phyloP scores from a whole-genome alignment of 306 rosid species.

The Pyrus communis region DNA sequence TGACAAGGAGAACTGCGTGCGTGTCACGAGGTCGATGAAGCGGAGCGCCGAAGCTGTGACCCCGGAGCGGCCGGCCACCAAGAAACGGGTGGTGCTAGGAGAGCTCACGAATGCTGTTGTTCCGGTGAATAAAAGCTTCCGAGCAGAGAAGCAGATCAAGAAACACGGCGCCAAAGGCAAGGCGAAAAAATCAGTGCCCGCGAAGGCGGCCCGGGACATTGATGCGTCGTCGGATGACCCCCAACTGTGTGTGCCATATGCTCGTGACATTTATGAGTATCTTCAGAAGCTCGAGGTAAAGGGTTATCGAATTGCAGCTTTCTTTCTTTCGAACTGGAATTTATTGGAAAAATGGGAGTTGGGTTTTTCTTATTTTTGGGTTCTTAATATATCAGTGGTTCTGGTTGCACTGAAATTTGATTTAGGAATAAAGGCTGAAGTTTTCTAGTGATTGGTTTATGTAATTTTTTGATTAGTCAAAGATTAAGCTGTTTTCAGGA shows the following conservation, averaged over 20 bases:
- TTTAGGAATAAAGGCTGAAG: not conserved
- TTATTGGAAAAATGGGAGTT: not conserved
- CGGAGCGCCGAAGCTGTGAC: slow-evolving; percentile 10
- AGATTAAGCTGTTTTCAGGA: not conserved
- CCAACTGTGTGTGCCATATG: slow-evolving; percentile 51
- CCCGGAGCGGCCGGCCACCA: slow-evolving; percentile 3
- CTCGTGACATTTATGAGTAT: slow-evolving; percentile 59
- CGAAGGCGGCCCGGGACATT: not conserved
- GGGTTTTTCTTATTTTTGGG: not conserved
- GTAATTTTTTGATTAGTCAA: not conserved
- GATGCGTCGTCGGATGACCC: slow-evolving; percentile 35
- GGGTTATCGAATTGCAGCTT: not conserved
- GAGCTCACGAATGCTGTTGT: slow-evolving; percentile 25
- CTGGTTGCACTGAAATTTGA: not conserved
- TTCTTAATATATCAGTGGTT: not conserved
- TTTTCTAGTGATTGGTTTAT: not conserved
- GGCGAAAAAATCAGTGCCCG: slow-evolving; percentile 7
- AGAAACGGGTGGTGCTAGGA: slow-evolving; percentile 53
- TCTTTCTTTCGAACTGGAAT: not conserved
- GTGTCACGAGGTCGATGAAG: slow-evolving; percentile 24
- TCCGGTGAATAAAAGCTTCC: not conserved
- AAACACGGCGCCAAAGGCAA: slow-evolving; percentile 11
- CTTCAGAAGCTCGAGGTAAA: slow-evolving; percentile 72
- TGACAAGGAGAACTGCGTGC: slow-evolving; percentile 16
- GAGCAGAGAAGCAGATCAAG: not conserved